Base-by-base conservation (phyloP, 2,329 filamentous ascomycete species). In the Xylaria sp. region DNA sequence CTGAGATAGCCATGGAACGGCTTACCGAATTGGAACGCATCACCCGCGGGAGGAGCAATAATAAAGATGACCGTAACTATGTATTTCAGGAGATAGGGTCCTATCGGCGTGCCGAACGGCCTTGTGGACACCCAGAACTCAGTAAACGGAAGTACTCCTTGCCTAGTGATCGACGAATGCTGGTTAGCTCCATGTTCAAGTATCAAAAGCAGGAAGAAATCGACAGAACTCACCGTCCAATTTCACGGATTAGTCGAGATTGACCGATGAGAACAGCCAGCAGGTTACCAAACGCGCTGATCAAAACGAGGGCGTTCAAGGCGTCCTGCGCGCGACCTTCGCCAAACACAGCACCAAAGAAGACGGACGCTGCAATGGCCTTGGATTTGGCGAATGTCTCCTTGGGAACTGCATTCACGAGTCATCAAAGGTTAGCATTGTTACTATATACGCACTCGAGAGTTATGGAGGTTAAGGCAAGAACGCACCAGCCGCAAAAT, bases 21-120 rank as follows among this genome's bases (percentile, higher is more conserved):
- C 74, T 37, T 70, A 81, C 83, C 77, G 69, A 89, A 89, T 64
- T 85, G 84, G 72, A 89, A 89, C 0, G 87, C 87, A 70, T 89
- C 86, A 1, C 87, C 87, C 0, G 85, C 83, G 0, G 87, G 87
- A 0, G 85, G 81, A 0, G 82, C 85, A 0, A 88, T 67, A 37
- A 89, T 88, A 82, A 89, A 86, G 38, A 89, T 65, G 2, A 85
- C 66, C 0, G 86, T 89, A 46, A 87, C 67, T 0, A 72, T 57
- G 82, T 84, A 89, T 69, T 86, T 85, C 2, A 88, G 64, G 1
- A 81, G 57, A 66, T 88, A 87, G 0, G 87, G 86, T 0, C 84
- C 86, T 0, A 87, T 72, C 0, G 87, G 87, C 0, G 87, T 89
- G 2, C 86, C 86, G 60, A 89, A 89, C 0, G 87, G 87, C 17